Evolutionary conservation across 352 stramenopile genomes (phyloP).

Genomic region (Phytophthora cryptogea): DNA sequence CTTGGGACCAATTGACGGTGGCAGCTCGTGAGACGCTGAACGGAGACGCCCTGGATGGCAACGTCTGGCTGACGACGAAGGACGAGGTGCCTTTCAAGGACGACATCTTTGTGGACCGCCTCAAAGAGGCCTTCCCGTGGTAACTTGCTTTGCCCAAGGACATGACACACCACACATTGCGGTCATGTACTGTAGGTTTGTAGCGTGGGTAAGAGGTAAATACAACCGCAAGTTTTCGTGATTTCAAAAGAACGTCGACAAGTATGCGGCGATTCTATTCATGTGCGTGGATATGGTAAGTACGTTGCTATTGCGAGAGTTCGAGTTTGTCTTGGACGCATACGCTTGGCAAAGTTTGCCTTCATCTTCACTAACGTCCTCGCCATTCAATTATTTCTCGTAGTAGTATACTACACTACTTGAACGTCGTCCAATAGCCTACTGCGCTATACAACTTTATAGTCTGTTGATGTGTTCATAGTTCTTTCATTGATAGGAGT

Average conservation of each 20-base stretch:
- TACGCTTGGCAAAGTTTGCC: too few species aligned
- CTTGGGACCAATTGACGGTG: constrained; percentile 33
- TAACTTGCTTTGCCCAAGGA: constrained; percentile 3
- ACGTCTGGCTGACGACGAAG: constrained; percentile 11
- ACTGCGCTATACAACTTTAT: too few species aligned
- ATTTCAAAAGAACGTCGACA: neutral
- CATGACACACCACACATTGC: neutral
- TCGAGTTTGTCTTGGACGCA: too few species aligned
- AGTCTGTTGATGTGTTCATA: neutral
- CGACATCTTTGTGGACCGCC: constrained; percentile 11
- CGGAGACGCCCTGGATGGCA: constrained; percentile 13
- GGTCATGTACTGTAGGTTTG: neutral
- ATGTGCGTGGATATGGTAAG: too few species aligned
- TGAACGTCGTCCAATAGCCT: too few species aligned
- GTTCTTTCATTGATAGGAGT: constrained; percentile 8
- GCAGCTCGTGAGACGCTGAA: constrained; percentile 26
- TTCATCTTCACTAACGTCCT: too few species aligned
- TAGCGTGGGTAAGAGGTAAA: neutral
- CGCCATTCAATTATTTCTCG: too few species aligned
- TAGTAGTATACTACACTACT: too few species aligned
- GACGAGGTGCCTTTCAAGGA: constrained; percentile 24
- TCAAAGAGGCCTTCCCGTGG: constrained; percentile 17
- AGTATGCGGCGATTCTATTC: too few species aligned
- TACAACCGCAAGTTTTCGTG: constrained; percentile 1
- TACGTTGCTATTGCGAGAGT: too few species aligned